Conservation (phyloP, 163 green algal species). For the Scenedesmus sp. region DNA sequence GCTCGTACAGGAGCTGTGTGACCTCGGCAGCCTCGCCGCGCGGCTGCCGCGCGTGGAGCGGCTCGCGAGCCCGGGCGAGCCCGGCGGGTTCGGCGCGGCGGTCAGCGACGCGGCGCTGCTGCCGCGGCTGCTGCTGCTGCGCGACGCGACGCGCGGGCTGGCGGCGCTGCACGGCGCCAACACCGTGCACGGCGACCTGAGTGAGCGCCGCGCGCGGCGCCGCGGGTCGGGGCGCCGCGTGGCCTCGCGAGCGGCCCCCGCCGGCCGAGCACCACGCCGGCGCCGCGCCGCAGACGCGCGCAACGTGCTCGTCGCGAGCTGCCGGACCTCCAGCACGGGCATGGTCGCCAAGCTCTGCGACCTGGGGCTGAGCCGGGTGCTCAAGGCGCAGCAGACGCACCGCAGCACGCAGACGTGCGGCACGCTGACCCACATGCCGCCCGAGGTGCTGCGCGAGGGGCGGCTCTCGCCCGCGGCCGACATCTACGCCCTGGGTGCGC, state of each 20-base stretch:
- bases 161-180: background rate
- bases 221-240: background rate
- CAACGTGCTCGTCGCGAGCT: slow-evolving; percentile 2
- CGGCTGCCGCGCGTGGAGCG: no score
- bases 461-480: no score
- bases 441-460: no score
- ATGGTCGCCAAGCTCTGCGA: slow-evolving; percentile 63
- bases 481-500: no score
- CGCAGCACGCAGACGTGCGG: slow-evolving; percentile 1
- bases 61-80: no score
- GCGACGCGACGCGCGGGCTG: slow-evolving; percentile 2
- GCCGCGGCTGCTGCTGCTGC: slow-evolving; percentile 12
- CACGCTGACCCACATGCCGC: slow-evolving; percentile 31
- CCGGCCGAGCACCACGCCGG: background rate
- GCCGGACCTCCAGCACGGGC: background rate
- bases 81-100: no score
- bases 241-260: background rate
- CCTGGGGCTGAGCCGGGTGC: slow-evolving; percentile 60
- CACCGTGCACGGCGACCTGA: slow-evolving; percentile 3
- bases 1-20: no score
- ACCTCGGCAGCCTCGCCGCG: no score
- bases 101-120: no score
- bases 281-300: background rate
- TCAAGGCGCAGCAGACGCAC: slow-evolving; percentile 23
- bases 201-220: background rate